Conservation (phyloP, 495 filamentous ascomycete species). For the Delitschia confertaspora region DNA sequence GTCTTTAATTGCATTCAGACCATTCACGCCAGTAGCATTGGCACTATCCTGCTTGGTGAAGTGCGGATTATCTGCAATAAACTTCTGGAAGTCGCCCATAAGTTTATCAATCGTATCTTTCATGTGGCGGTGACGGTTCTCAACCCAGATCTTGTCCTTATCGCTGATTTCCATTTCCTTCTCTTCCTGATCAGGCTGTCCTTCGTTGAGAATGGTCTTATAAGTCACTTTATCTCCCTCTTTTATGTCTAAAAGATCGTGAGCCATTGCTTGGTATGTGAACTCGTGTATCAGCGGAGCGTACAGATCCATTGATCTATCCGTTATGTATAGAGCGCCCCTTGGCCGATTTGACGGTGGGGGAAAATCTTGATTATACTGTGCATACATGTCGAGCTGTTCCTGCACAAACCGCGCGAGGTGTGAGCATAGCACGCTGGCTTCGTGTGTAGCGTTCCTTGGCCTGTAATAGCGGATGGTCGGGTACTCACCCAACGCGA, state of each 20-base stretch:
- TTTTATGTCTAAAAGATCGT: conserved; percentile 79
- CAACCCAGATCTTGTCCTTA: conserved; percentile 85
- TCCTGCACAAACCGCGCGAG: conserved; percentile 87
- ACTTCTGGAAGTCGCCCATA: conserved; percentile 84
- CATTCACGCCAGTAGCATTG: conserved; percentile 63
- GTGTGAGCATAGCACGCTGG: conserved; percentile 73
- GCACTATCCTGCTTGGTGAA: conserved; percentile 65
- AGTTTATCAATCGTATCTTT: conserved; percentile 93
- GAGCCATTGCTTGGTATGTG: conserved; percentile 96
- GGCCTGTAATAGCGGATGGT: conserved; percentile 84
- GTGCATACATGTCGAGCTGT: conserved; percentile 76
- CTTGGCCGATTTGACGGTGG: conserved; percentile 69
- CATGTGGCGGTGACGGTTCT: conserved; percentile 92
- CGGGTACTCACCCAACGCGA: conserved; percentile 78
- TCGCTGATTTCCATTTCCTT: conserved; percentile 89
- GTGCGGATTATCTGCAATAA: conserved; percentile 86
- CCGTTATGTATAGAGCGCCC: conserved; percentile 75
- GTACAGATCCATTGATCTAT: conserved; percentile 84
- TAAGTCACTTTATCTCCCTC: conserved; percentile 85
- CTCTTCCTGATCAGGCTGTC: conserved; percentile 52
- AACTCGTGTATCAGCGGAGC: conserved; percentile 90
- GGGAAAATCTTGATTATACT: conserved; percentile 75
- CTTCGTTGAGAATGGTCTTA: conserved; percentile 67
- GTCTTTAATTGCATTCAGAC: conserved; percentile 85
- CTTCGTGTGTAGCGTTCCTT: conserved; percentile 67